These are phyloP conservation scores for Pontederia crassipes DNA, from an alignment of 176 grass and related monocot species.

Conservation along the genomic window DNA sequence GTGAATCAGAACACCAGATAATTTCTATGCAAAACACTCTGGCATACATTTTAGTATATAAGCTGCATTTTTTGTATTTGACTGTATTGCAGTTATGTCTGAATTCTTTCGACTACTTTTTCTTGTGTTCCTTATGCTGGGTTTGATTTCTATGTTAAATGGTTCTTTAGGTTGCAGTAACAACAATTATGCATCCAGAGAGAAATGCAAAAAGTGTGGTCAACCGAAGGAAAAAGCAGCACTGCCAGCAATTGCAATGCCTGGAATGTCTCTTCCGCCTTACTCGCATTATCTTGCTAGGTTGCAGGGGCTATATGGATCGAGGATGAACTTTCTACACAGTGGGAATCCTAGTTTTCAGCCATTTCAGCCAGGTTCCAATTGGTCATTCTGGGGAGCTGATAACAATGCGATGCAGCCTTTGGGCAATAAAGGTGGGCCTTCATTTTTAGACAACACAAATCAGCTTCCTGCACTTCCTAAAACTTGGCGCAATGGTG, in stretches of 20 bases:
- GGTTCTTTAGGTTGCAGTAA: conserved; percentile 98
- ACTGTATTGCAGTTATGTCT: no score
- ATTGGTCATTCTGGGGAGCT: conserved; percentile 40
- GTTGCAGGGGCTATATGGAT: conserved; percentile 41
- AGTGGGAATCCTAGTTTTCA: conserved; percentile 44
- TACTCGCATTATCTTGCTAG: conserved; percentile 71
- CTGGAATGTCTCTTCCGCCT: conserved; percentile 46
- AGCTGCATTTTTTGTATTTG: no score
- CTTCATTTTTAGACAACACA: conserved; percentile 7
- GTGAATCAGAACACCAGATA: no score
- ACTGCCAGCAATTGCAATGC: conserved; percentile 70
- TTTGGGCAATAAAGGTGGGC: conserved; percentile 11
- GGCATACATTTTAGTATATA: no score
- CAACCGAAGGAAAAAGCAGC: conserved; percentile 92
- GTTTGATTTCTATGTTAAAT: conserved; percentile 52
- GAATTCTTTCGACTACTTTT: no score
- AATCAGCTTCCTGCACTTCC: conserved; percentile 49
- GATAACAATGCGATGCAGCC: conserved; percentile 37
- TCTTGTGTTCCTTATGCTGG: not conserved
- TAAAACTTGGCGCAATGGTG: conserved; percentile 82
- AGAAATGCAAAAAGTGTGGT: conserved; percentile 95
- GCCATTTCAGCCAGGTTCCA: conserved; percentile 43
- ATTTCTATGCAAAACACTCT: no score
- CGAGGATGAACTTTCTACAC: conserved; percentile 60
- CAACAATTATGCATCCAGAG: conserved; percentile 99